Evolutionary conservation across 805 yeast genomes (phyloP).

Genomic region (Wickerhamomyces canadensis): DNA sequence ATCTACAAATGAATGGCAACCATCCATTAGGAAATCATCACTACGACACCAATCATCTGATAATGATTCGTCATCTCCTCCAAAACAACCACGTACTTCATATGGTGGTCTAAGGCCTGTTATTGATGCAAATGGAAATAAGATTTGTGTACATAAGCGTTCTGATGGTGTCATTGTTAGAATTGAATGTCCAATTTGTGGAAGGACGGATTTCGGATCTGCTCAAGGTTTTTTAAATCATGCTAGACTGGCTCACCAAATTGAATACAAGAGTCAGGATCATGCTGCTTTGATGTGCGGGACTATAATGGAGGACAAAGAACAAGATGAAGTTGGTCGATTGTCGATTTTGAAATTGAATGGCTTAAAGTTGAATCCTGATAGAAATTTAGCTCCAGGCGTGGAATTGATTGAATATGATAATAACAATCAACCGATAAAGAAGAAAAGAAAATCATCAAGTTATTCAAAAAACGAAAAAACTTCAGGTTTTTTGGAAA

Average conservation of each 20-base stretch:
- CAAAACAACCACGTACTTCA: conserved; percentile 32
- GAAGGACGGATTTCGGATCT: conserved; percentile 62
- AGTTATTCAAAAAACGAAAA: background rate
- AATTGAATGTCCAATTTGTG: conserved; percentile 64
- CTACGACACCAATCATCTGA: conserved; percentile 1
- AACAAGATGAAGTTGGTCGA: conserved; percentile 52
- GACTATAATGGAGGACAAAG: conserved; percentile 42
- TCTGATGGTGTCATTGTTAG: conserved; percentile 69
- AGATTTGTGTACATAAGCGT: conserved; percentile 52
- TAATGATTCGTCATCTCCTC: conserved; percentile 12
- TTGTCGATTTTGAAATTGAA: conserved; percentile 31
- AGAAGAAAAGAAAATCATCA: conserved; percentile 12
- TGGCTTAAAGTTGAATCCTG: conserved; percentile 35
- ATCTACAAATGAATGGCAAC: conserved; percentile 6
- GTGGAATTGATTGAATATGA: too few relatives aligned
- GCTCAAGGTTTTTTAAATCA: conserved; percentile 82
- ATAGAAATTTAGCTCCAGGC: conserved; percentile 30
- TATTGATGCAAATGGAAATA: conserved; percentile 30
- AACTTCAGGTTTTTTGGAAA: conserved; percentile 11
- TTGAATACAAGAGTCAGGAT: conserved; percentile 65
- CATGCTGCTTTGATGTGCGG: conserved; percentile 70
- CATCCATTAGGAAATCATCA: conserved; percentile 4
- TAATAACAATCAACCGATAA: conserved; percentile 13
- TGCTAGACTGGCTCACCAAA: conserved; percentile 67
- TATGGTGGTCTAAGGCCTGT: conserved; percentile 44